Evolutionary conservation across 2,329 filamentous ascomycete species (phyloP).

Genomic region (Emergomyces pasteurianus): DNA sequence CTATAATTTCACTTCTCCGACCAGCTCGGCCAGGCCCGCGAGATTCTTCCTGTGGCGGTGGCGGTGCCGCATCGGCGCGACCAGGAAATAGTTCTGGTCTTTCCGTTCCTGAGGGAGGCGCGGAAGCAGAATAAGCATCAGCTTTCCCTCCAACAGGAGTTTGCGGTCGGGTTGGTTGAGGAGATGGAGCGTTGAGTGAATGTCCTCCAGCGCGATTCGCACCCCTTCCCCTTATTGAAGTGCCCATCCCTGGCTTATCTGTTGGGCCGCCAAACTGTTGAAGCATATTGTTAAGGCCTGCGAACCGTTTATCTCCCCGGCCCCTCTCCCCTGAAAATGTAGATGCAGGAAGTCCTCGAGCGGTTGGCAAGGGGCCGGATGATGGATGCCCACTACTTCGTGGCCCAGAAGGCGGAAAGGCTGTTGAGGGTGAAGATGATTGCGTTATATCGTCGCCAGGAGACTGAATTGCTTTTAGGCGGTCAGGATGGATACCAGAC

Average conservation of each 20-base stretch:
- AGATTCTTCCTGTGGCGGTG: slow-evolving; percentile 17
- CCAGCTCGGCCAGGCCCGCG: slow-evolving; percentile 17
- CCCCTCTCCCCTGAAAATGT: slow-evolving; percentile 27
- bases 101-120: slow-evolving; percentile 13
- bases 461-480: slow-evolving; percentile 34
- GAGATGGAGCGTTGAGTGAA: slow-evolving; percentile 20
- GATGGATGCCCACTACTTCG: slow-evolving; percentile 25
- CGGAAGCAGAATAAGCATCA: slow-evolving; percentile 15
- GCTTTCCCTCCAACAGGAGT: slow-evolving; percentile 13
- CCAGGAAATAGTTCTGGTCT: slow-evolving; percentile 24
- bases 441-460: slow-evolving; percentile 13
- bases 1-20: slow-evolving; percentile 23
- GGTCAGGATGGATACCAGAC: slow-evolving; percentile 43
- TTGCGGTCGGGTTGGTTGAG: slow-evolving; percentile 22
- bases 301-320: slow-evolving; percentile 36
- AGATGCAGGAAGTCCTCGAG: slow-evolving; percentile 26
- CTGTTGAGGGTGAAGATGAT: slow-evolving; percentile 14
- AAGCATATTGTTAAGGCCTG: slow-evolving; percentile 36
- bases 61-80: slow-evolving; percentile 15
- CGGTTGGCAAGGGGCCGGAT: slow-evolving; percentile 23
- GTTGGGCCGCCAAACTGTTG: slow-evolving; percentile 28
- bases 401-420: slow-evolving; percentile 30
- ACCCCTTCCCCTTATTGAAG: slow-evolving; percentile 30
- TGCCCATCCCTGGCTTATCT: slow-evolving; percentile 23
- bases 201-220: slow-evolving; percentile 23